These are phyloP conservation scores for Saccharomycopsis fermentans DNA, from an alignment of 805 yeast genomes.

Conservation along the genomic window DNA sequence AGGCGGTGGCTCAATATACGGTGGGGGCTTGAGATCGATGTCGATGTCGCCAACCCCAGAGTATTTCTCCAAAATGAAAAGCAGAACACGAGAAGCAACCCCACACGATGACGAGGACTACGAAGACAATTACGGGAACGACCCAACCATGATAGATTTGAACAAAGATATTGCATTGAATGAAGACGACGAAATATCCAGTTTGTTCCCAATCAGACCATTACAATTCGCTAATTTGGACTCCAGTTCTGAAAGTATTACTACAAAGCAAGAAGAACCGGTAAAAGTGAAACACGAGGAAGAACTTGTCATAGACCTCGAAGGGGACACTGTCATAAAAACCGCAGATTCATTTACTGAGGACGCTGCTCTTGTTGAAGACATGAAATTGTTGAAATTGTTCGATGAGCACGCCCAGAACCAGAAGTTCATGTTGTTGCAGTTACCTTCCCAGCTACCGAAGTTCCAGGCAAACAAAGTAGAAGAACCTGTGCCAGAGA, in stretches of 20 bases:
- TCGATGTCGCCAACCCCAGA: conserved; percentile 28
- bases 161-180: conserved; percentile 32
- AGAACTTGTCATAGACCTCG: conserved; percentile 10
- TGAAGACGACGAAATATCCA: conserved; percentile 26
- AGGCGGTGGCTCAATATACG: not conserved
- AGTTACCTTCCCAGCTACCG: conserved; percentile 40
- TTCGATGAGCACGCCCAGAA: conserved; percentile 11
- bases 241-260: not conserved
- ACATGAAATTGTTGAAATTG: conserved; percentile 8
- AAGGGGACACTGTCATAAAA: not conserved
- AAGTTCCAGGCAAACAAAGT: conserved; percentile 21
- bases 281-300: conserved; percentile 1
- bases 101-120: conserved; percentile 18
- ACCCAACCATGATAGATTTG: conserved; percentile 33
- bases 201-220: conserved; percentile 37
- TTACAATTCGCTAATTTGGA: conserved; percentile 27
- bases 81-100: conserved; percentile 14
- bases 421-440: conserved; percentile 32
- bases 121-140: conserved; percentile 24
- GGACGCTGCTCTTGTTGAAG: conserved; percentile 10
- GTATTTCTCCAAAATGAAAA: conserved; percentile 19
- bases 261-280: not conserved
- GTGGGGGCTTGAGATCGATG: conserved; percentile 2
- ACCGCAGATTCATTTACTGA: conserved; percentile 17
- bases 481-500: conserved; percentile 13